Conservation (phyloP, 352 stramenopile species). For the Phytophthora podocarpi region DNA sequence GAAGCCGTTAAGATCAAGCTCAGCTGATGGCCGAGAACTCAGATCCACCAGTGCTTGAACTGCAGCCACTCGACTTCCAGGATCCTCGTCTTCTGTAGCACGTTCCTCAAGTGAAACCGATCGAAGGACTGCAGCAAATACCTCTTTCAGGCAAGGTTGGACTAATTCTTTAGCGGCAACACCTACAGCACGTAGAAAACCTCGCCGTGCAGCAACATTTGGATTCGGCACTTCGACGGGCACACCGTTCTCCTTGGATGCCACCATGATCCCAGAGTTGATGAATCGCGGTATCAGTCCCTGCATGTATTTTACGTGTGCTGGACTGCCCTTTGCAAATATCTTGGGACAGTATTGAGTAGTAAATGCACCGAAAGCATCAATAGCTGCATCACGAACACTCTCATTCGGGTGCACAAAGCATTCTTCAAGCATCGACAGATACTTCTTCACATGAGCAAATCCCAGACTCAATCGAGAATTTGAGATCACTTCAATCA, state of each 20-base stretch:
- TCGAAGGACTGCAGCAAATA: constrained; percentile 45
- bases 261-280: constrained; percentile 46
- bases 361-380: constrained; percentile 87
- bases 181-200: constrained; percentile 57
- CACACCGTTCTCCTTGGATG: constrained; percentile 27
- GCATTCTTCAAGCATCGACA: constrained; percentile 88
- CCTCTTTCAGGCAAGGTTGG: constrained; percentile 58
- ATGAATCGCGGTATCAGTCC: constrained; percentile 70
- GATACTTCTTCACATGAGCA: constrained; percentile 78
- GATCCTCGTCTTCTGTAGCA: constrained; percentile 84
- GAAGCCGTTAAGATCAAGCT: constrained; percentile 48
- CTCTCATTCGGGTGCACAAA: constrained; percentile 94
- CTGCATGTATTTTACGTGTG: constrained; percentile 54
- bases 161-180: constrained; percentile 59
- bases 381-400: constrained; percentile 90
- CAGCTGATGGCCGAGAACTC: constrained; percentile 51
- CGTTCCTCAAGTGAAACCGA: constrained; percentile 54
- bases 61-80: constrained; percentile 95
- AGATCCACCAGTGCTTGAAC: constrained; percentile 92
- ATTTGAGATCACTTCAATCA: constrained; percentile 92
- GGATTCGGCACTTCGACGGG: constrained; percentile 47
- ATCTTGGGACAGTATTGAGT: constrained; percentile 88
- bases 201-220: constrained; percentile 66
- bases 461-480: constrained; percentile 60
- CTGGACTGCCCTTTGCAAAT: constrained; percentile 47